A percentile compares a stretch with the other conserved stretches of the same genome.
Conservation (phyloP, 768 basidiomycete genomes). For the Dendrothele bispora region DNA sequence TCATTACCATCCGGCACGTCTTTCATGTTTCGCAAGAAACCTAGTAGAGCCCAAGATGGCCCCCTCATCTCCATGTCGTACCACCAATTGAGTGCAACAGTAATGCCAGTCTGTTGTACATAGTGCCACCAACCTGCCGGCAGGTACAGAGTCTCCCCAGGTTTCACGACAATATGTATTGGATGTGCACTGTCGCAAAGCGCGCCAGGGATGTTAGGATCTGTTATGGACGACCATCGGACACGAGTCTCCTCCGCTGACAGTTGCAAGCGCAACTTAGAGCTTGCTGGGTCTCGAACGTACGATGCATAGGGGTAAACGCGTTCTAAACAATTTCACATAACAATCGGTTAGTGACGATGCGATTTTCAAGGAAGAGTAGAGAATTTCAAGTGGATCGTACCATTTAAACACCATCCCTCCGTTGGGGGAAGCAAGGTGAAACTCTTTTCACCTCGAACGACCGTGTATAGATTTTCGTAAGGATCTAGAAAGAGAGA, state of each 20-base stretch:
- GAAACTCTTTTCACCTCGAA: slow-evolving; percentile 84
- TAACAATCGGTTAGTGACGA: too few relatives aligned
- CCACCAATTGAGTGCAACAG: slow-evolving; percentile 87
- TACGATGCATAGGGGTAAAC: slow-evolving; percentile 70
- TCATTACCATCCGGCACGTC: slow-evolving; percentile 41
- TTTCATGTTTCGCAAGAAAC: slow-evolving; percentile 50
- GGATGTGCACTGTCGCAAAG: slow-evolving; percentile 60
- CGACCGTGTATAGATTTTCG: slow-evolving; percentile 90
- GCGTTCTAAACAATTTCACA: slow-evolving; percentile 40
- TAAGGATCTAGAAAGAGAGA: slow-evolving; percentile 72
- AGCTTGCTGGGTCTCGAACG: slow-evolving; percentile 34
- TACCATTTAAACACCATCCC: slow-evolving; percentile 80
- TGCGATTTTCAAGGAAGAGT: not conserved
- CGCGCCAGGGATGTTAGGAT: slow-evolving; percentile 50
- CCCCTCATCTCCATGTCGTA: slow-evolving; percentile 80
- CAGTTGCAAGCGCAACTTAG: slow-evolving; percentile 29
- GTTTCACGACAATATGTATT: slow-evolving; percentile 60
- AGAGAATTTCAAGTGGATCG: slow-evolving; percentile 10
- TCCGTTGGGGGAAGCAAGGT: slow-evolving; percentile 88
- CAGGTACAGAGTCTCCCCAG: slow-evolving; percentile 83
- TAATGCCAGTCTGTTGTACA: slow-evolving; percentile 68
- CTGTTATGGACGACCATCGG: slow-evolving; percentile 79
- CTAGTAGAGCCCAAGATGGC: slow-evolving; percentile 67
- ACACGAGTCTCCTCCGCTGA: slow-evolving; percentile 41
- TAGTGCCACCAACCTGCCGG: slow-evolving; percentile 97